phyloP scores from a whole-genome alignment of 345 rosid species.

The Conringia planisiliqua region DNA sequence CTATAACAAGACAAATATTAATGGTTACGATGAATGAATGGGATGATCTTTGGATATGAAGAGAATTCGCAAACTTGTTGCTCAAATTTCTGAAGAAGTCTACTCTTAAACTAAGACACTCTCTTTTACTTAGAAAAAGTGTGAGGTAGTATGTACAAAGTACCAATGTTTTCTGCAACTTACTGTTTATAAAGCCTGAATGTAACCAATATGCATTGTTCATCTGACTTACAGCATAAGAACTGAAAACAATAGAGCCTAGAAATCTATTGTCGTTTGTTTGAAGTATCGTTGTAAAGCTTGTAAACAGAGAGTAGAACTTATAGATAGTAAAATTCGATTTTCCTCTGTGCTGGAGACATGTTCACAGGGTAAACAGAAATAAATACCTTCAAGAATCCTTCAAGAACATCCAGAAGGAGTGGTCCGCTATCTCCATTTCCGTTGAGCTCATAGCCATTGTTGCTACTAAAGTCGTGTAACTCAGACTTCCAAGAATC shows the following conservation, averaged over 20 bases:
- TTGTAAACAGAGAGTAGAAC: background rate
- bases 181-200: slow-evolving; percentile 1
- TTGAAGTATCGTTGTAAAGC: background rate
- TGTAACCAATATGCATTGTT: background rate
- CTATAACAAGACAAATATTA: background rate
- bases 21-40: background rate
- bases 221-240: background rate
- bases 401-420: slow-evolving; percentile 90
- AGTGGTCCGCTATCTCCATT: slow-evolving; percentile 84
- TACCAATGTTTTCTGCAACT: background rate
- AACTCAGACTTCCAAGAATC: slow-evolving; percentile 92
- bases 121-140: background rate
- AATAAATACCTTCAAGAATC: slow-evolving; percentile 70
- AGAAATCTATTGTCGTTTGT: background rate
- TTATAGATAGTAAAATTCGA: background rate
- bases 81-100: background rate
- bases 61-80: background rate
- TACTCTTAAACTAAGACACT: slow-evolving; percentile 1
- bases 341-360: background rate
- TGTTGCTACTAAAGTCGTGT: slow-evolving; percentile 81
- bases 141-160: background rate
- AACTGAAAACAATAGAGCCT: background rate
- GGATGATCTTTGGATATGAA: background rate
- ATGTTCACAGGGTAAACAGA: background rate
- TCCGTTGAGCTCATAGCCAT: slow-evolving; percentile 78